A percentile compares a stretch with the other conserved stretches of the same genome.
phyloP scores from a whole-genome alignment of 2,329 filamentous ascomycete species.

The Fusarium anguioides region DNA sequence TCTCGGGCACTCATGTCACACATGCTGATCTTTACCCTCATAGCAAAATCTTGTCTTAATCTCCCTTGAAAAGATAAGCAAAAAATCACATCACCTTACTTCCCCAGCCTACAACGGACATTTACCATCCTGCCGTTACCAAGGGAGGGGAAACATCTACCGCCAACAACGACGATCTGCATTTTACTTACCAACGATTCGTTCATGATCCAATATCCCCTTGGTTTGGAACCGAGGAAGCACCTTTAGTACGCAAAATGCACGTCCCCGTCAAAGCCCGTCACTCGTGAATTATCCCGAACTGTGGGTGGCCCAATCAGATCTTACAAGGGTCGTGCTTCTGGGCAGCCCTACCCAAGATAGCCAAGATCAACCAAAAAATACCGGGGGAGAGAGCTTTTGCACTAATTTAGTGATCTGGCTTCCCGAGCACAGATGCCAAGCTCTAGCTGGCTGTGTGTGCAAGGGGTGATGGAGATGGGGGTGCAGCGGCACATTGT shows the following conservation, averaged over 20 bases:
- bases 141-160: too few relatives aligned
- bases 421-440: slow-evolving; percentile 18
- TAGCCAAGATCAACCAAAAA: slow-evolving; percentile 32
- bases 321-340: neutral
- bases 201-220: neutral
- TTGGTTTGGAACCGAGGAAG: neutral
- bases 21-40: slow-evolving; percentile 21
- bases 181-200: too few relatives aligned
- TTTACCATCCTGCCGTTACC: too few relatives aligned
- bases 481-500: neutral
- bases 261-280: slow-evolving; percentile 22
- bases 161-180: slow-evolving; percentile 17
- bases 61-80: slow-evolving; percentile 29
- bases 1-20: neutral
- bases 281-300: slow-evolving; percentile 13
- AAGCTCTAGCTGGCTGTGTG: slow-evolving; percentile 1
- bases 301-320: slow-evolving; percentile 32
- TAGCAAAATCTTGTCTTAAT: slow-evolving; percentile 3
- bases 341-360: slow-evolving; percentile 19
- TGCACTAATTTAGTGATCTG: slow-evolving; percentile 14
- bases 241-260: neutral
- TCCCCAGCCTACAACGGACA: too few relatives aligned
- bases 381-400: slow-evolving; percentile 17
- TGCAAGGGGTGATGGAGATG: slow-evolving; percentile 14
- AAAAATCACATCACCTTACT: neutral